phyloP scores from a whole-genome alignment of 2,329 filamentous ascomycete genomes.

The Lasiodiplodia gonubiensis region DNA sequence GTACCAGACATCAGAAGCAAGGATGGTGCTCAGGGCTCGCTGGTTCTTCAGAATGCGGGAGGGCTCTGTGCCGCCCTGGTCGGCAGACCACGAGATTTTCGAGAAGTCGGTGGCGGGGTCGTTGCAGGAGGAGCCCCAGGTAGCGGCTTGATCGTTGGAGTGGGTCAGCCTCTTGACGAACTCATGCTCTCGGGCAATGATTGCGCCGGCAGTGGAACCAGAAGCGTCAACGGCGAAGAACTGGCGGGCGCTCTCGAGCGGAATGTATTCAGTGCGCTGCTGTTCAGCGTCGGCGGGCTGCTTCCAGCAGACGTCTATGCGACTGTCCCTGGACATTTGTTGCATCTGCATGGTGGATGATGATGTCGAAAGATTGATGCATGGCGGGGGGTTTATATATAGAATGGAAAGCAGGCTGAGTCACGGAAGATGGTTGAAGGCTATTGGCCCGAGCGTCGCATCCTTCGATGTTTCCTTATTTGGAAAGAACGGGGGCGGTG shows the following conservation, averaged over 20 bases:
- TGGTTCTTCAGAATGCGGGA: conserved; percentile 34
- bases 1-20: conserved; percentile 39
- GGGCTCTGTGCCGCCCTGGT: conserved; percentile 34
- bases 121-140: conserved; percentile 36
- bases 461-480: neutral
- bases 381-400: neutral
- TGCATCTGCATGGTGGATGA: conserved; percentile 8
- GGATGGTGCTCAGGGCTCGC: conserved; percentile 33
- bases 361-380: neutral
- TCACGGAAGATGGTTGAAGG: neutral
- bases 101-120: conserved; percentile 28
- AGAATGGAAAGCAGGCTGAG: neutral
- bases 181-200: conserved; percentile 32
- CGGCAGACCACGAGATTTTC: conserved; percentile 31
- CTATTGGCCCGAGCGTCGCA: neutral
- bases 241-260: conserved; percentile 32
- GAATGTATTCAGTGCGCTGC: neutral
- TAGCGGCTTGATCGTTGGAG: conserved; percentile 31
- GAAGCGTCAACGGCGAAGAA: conserved; percentile 45
- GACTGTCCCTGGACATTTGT: no score
- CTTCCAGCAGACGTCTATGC: conserved; percentile 1
- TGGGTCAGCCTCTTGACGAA: conserved; percentile 34
- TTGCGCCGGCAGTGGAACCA: conserved; percentile 36
- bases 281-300: neutral
- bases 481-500: neutral